Conservation (phyloP, 768 basidiomycete species). For the Paxillus rubicundulus region DNA sequence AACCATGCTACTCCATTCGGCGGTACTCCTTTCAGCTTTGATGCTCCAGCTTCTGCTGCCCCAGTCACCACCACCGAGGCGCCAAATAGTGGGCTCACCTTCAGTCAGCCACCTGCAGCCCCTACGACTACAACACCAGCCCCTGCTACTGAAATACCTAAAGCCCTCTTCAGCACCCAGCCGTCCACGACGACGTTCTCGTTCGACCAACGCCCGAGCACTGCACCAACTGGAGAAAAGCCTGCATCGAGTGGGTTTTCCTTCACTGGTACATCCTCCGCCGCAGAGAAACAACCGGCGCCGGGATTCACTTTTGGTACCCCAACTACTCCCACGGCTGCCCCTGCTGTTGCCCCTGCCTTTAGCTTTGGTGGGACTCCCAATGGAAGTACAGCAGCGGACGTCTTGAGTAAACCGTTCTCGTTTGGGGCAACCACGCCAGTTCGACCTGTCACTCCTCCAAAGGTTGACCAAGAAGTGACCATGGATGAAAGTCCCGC, state of each 20-base stretch:
- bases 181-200: constrained; percentile 36
- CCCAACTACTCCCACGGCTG: constrained; percentile 33
- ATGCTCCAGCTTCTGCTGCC: constrained; percentile 13
- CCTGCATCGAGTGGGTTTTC: constrained; percentile 17
- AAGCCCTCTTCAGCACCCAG: constrained; percentile 40
- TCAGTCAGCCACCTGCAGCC: constrained; percentile 24
- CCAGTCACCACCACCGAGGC: constrained; percentile 20
- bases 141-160: constrained; percentile 34
- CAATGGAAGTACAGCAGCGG: constrained; percentile 34
- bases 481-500: constrained; percentile 83
- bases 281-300: constrained; percentile 35
- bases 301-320: constrained; percentile 45
- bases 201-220: constrained; percentile 37
- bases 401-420: constrained; percentile 52
- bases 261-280: constrained; percentile 32
- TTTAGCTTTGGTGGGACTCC: constrained; percentile 51
- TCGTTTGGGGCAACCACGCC: constrained; percentile 45
- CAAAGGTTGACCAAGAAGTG: constrained; percentile 63
- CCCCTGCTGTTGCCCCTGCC: constrained; percentile 28
- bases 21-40: constrained; percentile 27
- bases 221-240: constrained; percentile 25
- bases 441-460: constrained; percentile 61
- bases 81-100: constrained; percentile 33
- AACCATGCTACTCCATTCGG: constrained; percentile 8
- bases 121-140: constrained; percentile 11